Base-by-base conservation (phyloP, 2,329 filamentous ascomycete genomes). In the Fusarium hostae region DNA sequence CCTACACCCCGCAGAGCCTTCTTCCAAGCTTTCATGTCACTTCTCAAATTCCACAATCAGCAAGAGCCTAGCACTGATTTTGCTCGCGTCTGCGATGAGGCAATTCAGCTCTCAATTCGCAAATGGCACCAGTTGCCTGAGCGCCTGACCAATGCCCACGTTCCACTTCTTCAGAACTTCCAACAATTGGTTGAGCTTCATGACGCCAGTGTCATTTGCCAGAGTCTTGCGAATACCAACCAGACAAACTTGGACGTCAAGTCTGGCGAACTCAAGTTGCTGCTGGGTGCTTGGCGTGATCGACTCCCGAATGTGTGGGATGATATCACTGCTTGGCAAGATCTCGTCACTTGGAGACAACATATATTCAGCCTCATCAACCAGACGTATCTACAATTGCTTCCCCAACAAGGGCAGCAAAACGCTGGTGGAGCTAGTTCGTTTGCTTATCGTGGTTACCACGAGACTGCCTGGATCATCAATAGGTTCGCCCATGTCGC, bases 391-490 rank as follows among this genome's bases (percentile, higher is more conserved):
- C 88, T 99, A 15, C 89, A 90, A 59, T 87, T 99, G 48, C 85
- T 98, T 41, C 95, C 94, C 3, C 91, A 89, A 22, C 91, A 93
- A 77, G 91, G 92, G 7, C 80, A 80, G 28, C 91, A 92, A 79
- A 96, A 94, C 75, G 90, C 94, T 2, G 93, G 93, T 60, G 94
- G 94, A 63, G 95, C 95, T 51, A 98, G 95, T 1, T 83, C 81
- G 2, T 98, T 96, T 80, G 96, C 96, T 0, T 99, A 99, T 80
- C 90, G 96, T 47, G 96, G 96, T 30, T 99, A 97, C 79, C 96
- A 99, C 77, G 96, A 99, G 83, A 99, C 96, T 16, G 96, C 96
- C 4, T 99, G 96, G 96, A 99, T 99, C 75, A 99, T 99, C 82
- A 99, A 99, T 81, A 89, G 96, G 22, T 99, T 99, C 78, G 97